Percentiles rank a stretch among this genome's conserved stretches.
These are phyloP conservation scores for Sisymbrium irio DNA, from an alignment of 345 rosid species.

Conservation along the genomic window DNA sequence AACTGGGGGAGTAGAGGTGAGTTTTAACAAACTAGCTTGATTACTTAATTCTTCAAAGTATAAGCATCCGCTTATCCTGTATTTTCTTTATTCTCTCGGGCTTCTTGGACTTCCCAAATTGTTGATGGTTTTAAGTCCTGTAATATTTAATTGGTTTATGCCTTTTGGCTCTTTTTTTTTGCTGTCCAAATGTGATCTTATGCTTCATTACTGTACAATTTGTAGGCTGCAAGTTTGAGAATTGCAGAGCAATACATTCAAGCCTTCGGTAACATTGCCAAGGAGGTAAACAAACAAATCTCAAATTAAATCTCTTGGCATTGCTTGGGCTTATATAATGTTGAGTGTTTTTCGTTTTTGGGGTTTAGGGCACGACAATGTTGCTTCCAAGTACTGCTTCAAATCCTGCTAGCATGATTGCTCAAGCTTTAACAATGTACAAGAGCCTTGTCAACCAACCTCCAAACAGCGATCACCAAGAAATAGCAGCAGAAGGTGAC, in stretches of 20 bases:
- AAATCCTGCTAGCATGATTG: conserved; percentile 72
- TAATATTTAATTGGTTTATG: background rate
- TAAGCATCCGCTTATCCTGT: background rate
- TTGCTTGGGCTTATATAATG: background rate
- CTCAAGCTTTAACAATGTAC: conserved; percentile 80
- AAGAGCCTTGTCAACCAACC: conserved; percentile 53
- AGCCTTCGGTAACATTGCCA: conserved; percentile 90
- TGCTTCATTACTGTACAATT: conserved; percentile 13
- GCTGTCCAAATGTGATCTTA: background rate
- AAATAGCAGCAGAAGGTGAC: conserved; percentile 22
- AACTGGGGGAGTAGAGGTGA: conserved; percentile 87
- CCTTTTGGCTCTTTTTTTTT: no score
- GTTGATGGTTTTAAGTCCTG: background rate
- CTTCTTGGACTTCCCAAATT: background rate
- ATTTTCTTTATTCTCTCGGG: background rate
- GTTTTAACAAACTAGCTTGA: conserved; percentile 19
- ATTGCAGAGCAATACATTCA: conserved; percentile 82
- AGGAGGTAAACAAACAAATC: conserved; percentile 53
- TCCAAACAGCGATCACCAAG: conserved; percentile 32
- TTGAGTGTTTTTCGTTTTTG: background rate
- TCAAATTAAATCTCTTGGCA: background rate
- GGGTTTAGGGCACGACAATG: conserved; percentile 75
- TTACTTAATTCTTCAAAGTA: conserved; percentile 11
- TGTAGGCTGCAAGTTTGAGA: conserved; percentile 86
- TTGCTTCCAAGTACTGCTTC: conserved; percentile 72